phyloP scores from a whole-genome alignment of 2,329 filamentous ascomycete genomes.

The Botrytis pseudocinerea region DNA sequence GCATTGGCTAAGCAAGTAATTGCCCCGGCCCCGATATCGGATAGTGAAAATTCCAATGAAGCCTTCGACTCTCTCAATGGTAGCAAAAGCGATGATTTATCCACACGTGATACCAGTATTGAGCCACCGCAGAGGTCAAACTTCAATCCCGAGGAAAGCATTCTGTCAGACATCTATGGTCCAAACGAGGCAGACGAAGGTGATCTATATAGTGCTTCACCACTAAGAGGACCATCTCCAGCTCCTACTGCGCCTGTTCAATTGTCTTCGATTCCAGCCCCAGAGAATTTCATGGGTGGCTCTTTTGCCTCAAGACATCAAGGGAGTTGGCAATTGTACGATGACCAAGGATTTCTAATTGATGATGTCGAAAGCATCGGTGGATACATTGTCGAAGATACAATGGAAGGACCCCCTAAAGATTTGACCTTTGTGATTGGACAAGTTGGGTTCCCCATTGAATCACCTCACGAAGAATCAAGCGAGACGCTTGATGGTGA shows the following conservation, averaged over 20 bases:
- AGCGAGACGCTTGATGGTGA: neutral
- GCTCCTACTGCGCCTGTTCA: neutral
- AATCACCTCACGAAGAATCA: too few relatives aligned
- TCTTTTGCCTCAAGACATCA: neutral
- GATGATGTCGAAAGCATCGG: neutral
- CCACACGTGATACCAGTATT: neutral
- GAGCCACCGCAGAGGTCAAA: neutral
- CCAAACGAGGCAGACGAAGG: neutral
- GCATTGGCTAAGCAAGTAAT: neutral
- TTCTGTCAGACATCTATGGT: neutral
- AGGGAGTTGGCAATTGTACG: neutral
- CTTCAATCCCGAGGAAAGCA: neutral
- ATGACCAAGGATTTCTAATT: neutral
- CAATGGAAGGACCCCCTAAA: neutral
- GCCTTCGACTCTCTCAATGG: neutral
- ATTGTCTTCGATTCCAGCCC: too few relatives aligned
- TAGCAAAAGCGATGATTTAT: fast-evolving
- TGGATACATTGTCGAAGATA: neutral
- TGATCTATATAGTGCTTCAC: neutral
- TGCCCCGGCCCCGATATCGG: neutral
- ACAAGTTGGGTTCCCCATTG: neutral
- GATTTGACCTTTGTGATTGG: neutral
- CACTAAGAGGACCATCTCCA: neutral
- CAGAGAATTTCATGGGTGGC: neutral
- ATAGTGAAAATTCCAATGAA: neutral